Conservation (phyloP, 495 filamentous ascomycete genomes). For the Cercophora scortea region DNA sequence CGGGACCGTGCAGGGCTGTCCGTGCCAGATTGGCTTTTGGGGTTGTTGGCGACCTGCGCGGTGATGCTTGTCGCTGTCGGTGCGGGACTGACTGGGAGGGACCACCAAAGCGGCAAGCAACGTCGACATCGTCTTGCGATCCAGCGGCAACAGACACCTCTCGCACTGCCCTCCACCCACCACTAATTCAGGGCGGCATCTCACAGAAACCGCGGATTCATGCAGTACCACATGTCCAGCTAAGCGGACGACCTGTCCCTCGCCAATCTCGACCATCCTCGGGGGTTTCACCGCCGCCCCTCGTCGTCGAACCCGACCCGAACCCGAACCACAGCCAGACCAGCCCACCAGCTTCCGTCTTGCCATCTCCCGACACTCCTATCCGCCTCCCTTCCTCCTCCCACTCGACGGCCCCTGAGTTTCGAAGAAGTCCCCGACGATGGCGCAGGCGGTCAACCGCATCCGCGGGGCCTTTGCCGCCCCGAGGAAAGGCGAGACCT, state of each 20-base stretch:
- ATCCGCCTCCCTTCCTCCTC: neutral
- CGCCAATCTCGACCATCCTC: neutral
- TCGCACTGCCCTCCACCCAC: neutral
- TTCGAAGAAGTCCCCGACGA: conserved; percentile 8
- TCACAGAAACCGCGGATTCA: neutral
- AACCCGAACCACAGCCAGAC: too few relatives aligned
- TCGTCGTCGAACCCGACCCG: neutral
- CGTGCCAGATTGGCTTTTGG: too few relatives aligned
- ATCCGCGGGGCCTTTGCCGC: conserved; percentile 86
- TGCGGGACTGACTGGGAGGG: too few relatives aligned
- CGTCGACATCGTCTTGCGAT: too few relatives aligned
- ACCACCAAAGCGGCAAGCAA: too few relatives aligned
- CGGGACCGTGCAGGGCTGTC: too few relatives aligned
- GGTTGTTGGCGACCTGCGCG: too few relatives aligned
- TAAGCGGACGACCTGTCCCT: neutral
- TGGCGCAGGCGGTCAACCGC: conserved; percentile 86
- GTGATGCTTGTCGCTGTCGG: too few relatives aligned
- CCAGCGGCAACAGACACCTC: neutral
- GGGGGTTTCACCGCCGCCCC: conserved; percentile 12
- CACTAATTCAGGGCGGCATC: neutral
- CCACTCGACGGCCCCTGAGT: neutral
- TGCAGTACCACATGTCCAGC: neutral
- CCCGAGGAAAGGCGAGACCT: conserved; percentile 95
- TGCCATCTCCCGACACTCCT: conserved; percentile 1
- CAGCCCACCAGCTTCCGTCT: neutral